A percentile compares a stretch with the other conserved stretches of the same genome.
Evolutionary conservation across 2,329 filamentous ascomycete species (phyloP).

Genomic region (Xylariales sp.): DNA sequence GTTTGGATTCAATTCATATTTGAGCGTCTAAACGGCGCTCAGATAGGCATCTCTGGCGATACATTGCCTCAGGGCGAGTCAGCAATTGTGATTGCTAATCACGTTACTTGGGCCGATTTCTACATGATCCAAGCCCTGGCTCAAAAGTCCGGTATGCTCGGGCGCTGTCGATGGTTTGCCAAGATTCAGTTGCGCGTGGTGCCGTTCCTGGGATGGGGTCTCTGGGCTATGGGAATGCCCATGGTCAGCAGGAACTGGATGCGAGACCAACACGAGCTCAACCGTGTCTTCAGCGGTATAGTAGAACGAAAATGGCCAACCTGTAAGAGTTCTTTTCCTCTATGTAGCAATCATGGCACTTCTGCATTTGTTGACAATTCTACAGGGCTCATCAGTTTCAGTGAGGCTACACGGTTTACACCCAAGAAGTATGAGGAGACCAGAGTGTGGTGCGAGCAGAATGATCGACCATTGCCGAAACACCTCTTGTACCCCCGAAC

Average conservation of each 20-base stretch:
- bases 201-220: conserved; percentile 59
- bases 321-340: conserved; percentile 37
- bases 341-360: neutral
- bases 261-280: conserved; percentile 50
- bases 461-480: conserved; percentile 44
- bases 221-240: conserved; percentile 63
- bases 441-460: conserved; percentile 45
- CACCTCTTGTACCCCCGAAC: conserved; percentile 57
- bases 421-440: conserved; percentile 47
- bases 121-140: conserved; percentile 60
- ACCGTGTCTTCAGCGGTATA: conserved; percentile 52
- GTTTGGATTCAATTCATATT: conserved; percentile 54
- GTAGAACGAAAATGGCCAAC: conserved; percentile 48
- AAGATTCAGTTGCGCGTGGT: conserved; percentile 56
- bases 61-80: conserved; percentile 48
- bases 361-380: neutral
- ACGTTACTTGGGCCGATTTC: conserved; percentile 59
- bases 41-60: conserved; percentile 50
- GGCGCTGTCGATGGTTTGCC: conserved; percentile 58
- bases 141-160: conserved; percentile 50
- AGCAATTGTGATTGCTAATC: conserved; percentile 56
- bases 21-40: conserved; percentile 46
- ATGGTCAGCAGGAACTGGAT: conserved; percentile 58
- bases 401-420: conserved; percentile 59
- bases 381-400: conserved; percentile 60